Evolutionary conservation across 768 basidiomycete species (phyloP).

Genomic region (Rhodotorula kratochvilovae): DNA sequence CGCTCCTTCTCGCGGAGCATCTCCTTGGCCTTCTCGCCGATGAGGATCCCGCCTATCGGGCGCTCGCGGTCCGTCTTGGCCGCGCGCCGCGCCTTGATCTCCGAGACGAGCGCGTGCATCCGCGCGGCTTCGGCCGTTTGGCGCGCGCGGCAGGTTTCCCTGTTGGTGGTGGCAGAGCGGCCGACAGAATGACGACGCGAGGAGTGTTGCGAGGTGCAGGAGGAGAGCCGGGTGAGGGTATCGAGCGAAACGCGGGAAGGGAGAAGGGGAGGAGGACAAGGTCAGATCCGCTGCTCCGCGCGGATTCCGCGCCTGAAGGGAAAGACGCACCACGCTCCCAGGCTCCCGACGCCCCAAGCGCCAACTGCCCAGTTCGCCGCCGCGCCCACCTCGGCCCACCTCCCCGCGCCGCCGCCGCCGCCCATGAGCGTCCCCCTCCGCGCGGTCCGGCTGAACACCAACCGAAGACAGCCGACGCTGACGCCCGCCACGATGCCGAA

Average conservation of each 20-base stretch:
- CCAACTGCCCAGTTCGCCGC: conserved; percentile 40
- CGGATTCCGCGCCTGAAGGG: no score
- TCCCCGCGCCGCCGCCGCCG: conserved; percentile 7
- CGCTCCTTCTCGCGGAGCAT: conserved; percentile 10
- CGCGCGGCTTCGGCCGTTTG: conserved; percentile 33
- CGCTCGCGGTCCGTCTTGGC: conserved; percentile 5
- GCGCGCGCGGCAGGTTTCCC: conserved; percentile 28
- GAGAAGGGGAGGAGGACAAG: no score
- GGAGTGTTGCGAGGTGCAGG: neutral
- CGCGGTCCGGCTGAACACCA: conserved; percentile 26
- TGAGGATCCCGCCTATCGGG: conserved; percentile 13
- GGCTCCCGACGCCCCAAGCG: conserved; percentile 31
- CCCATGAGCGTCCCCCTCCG: conserved; percentile 5
- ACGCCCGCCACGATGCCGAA: conserved; percentile 38
- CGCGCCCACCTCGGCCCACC: conserved; percentile 5
- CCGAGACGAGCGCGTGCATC: conserved; percentile 30
- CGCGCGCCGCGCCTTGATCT: conserved; percentile 22
- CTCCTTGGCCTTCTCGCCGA: conserved; percentile 24
- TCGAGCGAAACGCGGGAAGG: neutral
- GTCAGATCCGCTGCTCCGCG: no score
- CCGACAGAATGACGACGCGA: no score
- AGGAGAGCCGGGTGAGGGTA: no score
- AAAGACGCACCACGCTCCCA: conserved; percentile 37
- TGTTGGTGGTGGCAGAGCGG: neutral
- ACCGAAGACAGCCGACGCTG: conserved; percentile 28